phyloP scores from a whole-genome alignment of 2,329 filamentous ascomycete genomes.

The Hirsutella rhossiliensis region DNA sequence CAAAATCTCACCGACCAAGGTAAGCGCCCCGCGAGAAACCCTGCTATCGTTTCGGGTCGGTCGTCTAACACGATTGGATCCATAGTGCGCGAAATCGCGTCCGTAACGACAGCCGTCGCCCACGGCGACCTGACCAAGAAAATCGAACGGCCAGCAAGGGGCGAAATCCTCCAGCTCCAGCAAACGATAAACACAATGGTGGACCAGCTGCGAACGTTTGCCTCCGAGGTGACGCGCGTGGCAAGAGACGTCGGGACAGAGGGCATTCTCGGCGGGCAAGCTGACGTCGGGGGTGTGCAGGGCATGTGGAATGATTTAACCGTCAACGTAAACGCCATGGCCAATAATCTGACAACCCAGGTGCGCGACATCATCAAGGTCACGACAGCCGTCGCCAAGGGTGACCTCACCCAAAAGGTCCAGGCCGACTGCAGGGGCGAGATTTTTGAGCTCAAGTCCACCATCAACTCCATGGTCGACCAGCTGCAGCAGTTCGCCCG shows the following conservation, averaged over 20 bases:
- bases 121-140: conserved; percentile 77
- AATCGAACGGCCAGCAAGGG: conserved; percentile 68
- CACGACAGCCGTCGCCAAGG: conserved; percentile 60
- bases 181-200: conserved; percentile 88
- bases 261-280: conserved; percentile 71
- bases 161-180: conserved; percentile 72
- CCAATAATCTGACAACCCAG: conserved; percentile 75
- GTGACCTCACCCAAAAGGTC: conserved; percentile 93
- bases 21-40: conserved; percentile 10
- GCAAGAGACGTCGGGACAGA: conserved; percentile 77
- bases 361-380: conserved; percentile 89
- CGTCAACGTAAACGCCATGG: conserved; percentile 80
- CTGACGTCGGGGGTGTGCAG: conserved; percentile 71
- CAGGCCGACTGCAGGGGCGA: conserved; percentile 86
- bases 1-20: conserved; percentile 70
- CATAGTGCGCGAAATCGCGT: conserved; percentile 68
- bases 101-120: conserved; percentile 72
- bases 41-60: background rate
- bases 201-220: conserved; percentile 72
- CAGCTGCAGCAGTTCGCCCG: conserved; percentile 93
- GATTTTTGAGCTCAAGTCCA: conserved; percentile 90
- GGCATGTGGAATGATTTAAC: conserved; percentile 85
- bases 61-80: background rate
- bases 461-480: conserved; percentile 99
- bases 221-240: conserved; percentile 72